Evolutionary conservation across 169 alveolate genomes (phyloP).

Genomic region (Eimeria nieschulzi): DNA sequence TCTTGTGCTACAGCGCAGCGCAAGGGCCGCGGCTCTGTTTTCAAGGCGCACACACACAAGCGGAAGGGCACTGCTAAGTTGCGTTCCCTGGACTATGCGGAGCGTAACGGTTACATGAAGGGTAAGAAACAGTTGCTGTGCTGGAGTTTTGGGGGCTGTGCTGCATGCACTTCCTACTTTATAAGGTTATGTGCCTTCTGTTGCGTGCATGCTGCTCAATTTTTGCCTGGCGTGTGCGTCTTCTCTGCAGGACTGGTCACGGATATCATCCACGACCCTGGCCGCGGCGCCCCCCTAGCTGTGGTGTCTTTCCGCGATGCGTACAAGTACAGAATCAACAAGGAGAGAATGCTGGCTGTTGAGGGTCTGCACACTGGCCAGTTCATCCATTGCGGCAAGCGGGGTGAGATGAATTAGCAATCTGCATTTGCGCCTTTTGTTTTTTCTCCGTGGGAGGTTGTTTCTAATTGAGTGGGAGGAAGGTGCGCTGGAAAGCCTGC

Average conservation of each 20-base stretch:
- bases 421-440: too few relatives aligned
- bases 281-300: slow-evolving; percentile 99
- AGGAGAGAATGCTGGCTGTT: slow-evolving; percentile 97
- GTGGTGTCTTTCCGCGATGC: slow-evolving; percentile 97
- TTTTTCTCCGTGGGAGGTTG: too few relatives aligned
- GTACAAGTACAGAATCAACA: slow-evolving; percentile 93
- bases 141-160: not conserved
- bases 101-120: slow-evolving; percentile 89
- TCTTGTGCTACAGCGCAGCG: slow-evolving; percentile 88
- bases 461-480: too few relatives aligned
- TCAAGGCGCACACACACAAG: slow-evolving; percentile 94
- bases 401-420: slow-evolving; percentile 7
- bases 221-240: not conserved
- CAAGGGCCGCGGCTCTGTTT: slow-evolving; percentile 97
- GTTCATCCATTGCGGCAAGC: slow-evolving; percentile 97
- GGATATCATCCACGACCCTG: slow-evolving; percentile 98
- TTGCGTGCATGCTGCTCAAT: not conserved
- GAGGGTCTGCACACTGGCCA: slow-evolving; percentile 99
- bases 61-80: slow-evolving; percentile 97
- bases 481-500: too few relatives aligned
- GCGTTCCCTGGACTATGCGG: slow-evolving; percentile 95
- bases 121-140: slow-evolving; percentile 84
- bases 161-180: not conserved
- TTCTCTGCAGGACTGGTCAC: slow-evolving; percentile 85
- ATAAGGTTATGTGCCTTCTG: not conserved